Evolutionary conservation across 129 eudicot genomes (phyloP), one percentile per base, ranked within the genome.

Genomic region (Apium graveolens): DNA sequence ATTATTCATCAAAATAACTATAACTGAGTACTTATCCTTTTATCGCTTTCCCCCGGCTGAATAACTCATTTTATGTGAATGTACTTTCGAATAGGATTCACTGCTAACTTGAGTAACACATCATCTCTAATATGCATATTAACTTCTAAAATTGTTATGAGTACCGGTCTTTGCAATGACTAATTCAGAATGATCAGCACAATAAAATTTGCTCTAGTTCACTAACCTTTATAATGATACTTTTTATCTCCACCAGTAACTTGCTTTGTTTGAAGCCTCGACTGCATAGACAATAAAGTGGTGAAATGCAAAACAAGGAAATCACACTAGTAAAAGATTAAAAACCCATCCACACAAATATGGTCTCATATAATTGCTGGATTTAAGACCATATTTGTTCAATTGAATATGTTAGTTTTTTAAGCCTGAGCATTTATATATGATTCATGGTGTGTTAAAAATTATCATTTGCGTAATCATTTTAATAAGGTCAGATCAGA

Each of bases 211-310:
- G 13, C 66, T 57, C 66, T 10, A 7, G 3, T 11, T 43, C 44
- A 74, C 77, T 37, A 26, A 89, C 98, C 97, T 90, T 88, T 87
- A 73, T 95, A 95, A 20, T 95, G 93, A 86, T 79, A 94, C 80
- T 81, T 89, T 79, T 90, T 90, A 77, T 95, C 98, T 60, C 83
- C 90, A 79, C 88, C 86, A 66, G 83, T 79, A 17, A 80, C 85
- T 84, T 91, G 97, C 83, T 88, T 91, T 79, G 96, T 97, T 82
- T 95, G 97, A 76, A 95, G 94, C 78, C 98, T 90, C 20, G 98
- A 77, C 98, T 95, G 92, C 84, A 84, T 82, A 74, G 70, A 57
- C 66, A 78, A 53, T 74, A 39, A 44, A 46, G 48, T 42, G 13
- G 57, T 34, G 41, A 43, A 53, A 21, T 24, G 27, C 42, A 81